Evolutionary conservation across 129 eudicot genomes (phyloP).

Genomic region (Arctium minus): DNA sequence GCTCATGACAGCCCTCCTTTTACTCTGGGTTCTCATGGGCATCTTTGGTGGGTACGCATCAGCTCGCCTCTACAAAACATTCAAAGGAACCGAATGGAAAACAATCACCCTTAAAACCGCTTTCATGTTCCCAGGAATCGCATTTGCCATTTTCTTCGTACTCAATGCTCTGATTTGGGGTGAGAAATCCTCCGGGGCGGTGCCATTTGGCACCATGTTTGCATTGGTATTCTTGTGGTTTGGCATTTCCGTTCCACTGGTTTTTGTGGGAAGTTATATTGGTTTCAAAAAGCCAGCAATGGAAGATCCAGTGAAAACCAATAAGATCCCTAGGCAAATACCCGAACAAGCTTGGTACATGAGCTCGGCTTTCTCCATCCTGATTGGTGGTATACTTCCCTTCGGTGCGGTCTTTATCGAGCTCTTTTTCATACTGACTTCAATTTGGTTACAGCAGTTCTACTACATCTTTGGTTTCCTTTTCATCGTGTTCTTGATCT

Average conservation of each 20-base stretch:
- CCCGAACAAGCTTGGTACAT: constrained; percentile 84
- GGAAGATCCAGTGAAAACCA: constrained; percentile 75
- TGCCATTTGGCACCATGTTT: constrained; percentile 79
- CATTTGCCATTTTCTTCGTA: constrained; percentile 50
- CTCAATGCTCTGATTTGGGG: constrained; percentile 69
- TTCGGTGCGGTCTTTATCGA: constrained; percentile 70
- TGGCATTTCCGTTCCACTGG: constrained; percentile 73
- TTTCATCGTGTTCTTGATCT: constrained; percentile 58
- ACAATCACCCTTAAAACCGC: constrained; percentile 53
- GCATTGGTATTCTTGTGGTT: constrained; percentile 67
- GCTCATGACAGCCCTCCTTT: constrained; percentile 67
- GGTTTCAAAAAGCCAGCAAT: constrained; percentile 57
- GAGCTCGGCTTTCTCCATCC: constrained; percentile 68
- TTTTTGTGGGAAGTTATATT: constrained; percentile 62
- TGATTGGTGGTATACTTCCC: constrained; percentile 72
- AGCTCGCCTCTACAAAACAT: constrained; percentile 60
- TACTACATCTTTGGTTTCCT: constrained; percentile 76
- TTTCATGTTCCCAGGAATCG: constrained; percentile 66
- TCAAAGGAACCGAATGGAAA: constrained; percentile 79
- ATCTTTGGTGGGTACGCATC: constrained; percentile 74
- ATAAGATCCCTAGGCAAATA: constrained; percentile 71
- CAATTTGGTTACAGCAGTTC: constrained; percentile 72
- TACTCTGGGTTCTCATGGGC: constrained; percentile 82
- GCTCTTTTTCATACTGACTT: constrained; percentile 71
- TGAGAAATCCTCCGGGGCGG: constrained; percentile 70